Evolutionary conservation across 192 early-diverging fungal species (phyloP).

Genomic region (Coemansia umbellata): DNA sequence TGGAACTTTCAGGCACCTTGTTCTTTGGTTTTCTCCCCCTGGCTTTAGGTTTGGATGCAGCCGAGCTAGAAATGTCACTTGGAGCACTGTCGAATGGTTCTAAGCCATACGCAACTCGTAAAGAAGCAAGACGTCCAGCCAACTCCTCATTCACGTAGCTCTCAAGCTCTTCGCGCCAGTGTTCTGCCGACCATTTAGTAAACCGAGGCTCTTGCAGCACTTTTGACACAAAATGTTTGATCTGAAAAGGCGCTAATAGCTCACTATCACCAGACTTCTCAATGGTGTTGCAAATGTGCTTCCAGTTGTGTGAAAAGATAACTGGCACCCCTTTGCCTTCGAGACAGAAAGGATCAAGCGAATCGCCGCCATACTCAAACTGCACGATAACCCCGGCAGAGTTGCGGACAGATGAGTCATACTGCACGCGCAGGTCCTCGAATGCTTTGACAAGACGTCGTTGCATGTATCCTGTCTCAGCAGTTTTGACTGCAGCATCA

Average conservation of each 20-base stretch:
- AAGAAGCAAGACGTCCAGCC: slow-evolving; percentile 53
- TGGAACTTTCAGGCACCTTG: neutral
- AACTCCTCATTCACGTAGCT: slow-evolving; percentile 59
- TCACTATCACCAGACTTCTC: slow-evolving; percentile 3
- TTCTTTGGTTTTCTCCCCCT: slow-evolving; percentile 36
- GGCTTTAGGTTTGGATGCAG: slow-evolving; percentile 10
- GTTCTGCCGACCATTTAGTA: slow-evolving; percentile 22
- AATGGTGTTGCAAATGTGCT: slow-evolving; percentile 51
- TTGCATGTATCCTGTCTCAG: slow-evolving; percentile 99
- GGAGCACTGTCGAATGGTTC: slow-evolving; percentile 19
- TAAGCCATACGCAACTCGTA: slow-evolving; percentile 49
- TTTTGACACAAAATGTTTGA: slow-evolving; percentile 47
- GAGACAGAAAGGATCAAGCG: slow-evolving; percentile 88
- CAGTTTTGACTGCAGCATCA: slow-evolving; percentile 99
- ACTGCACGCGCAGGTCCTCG: slow-evolving; percentile 93
- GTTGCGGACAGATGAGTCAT: slow-evolving; percentile 92
- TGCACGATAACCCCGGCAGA: slow-evolving; percentile 89
- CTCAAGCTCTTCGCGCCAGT: slow-evolving; percentile 61
- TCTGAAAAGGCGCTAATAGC: slow-evolving; percentile 46
- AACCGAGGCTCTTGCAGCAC: slow-evolving; percentile 51
- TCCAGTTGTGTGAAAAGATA: slow-evolving; percentile 78
- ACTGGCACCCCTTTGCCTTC: slow-evolving; percentile 90
- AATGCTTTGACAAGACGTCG: slow-evolving; percentile 95
- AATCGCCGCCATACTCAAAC: slow-evolving; percentile 95
- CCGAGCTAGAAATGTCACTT: slow-evolving; percentile 1